These are phyloP conservation scores for Penicillium roqueforti DNA, from an alignment of 495 filamentous ascomycete species.

Conservation along the genomic window DNA sequence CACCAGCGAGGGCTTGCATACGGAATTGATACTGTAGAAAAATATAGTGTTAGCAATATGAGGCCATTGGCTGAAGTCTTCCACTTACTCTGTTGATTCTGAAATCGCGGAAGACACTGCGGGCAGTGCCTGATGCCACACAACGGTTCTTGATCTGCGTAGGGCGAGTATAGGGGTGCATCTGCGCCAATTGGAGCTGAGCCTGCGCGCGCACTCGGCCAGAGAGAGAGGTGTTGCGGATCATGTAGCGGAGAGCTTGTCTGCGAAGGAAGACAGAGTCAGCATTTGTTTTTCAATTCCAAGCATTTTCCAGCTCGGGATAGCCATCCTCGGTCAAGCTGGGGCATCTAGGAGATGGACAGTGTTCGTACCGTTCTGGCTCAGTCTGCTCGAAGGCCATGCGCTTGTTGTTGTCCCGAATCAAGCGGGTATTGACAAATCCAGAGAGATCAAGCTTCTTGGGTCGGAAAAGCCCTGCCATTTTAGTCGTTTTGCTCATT, in stretches of 20 bases:
- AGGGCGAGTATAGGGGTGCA: conserved; percentile 88
- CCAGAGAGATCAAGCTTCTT: conserved; percentile 85
- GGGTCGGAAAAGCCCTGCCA: conserved; percentile 65
- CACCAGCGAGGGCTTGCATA: conserved; percentile 79
- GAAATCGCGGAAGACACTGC: conserved; percentile 85
- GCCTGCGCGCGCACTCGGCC: conserved; percentile 78
- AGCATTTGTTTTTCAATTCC: not conserved
- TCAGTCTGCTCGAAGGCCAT: conserved; percentile 85
- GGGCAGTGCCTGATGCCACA: conserved; percentile 77
- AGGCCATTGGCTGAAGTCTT: not conserved
- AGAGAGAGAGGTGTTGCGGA: conserved; percentile 85
- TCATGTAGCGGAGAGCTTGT: conserved; percentile 93
- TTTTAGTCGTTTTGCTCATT: conserved; percentile 28
- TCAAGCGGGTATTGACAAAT: conserved; percentile 74
- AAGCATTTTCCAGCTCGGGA: not conserved
- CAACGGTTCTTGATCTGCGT: conserved; percentile 94
- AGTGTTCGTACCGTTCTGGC: conserved; percentile 65
- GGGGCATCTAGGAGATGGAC: not conserved
- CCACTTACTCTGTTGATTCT: conserved; percentile 78
- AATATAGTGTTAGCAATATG: conserved; percentile 24
- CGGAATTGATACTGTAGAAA: conserved; percentile 78
- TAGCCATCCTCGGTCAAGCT: not conserved
- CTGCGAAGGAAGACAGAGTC: conserved; percentile 40
- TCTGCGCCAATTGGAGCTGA: conserved; percentile 85
- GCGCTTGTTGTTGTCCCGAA: conserved; percentile 93